Evolutionary conservation across 306 rosid species (phyloP).

Genomic region (Alnus glutinosa): DNA sequence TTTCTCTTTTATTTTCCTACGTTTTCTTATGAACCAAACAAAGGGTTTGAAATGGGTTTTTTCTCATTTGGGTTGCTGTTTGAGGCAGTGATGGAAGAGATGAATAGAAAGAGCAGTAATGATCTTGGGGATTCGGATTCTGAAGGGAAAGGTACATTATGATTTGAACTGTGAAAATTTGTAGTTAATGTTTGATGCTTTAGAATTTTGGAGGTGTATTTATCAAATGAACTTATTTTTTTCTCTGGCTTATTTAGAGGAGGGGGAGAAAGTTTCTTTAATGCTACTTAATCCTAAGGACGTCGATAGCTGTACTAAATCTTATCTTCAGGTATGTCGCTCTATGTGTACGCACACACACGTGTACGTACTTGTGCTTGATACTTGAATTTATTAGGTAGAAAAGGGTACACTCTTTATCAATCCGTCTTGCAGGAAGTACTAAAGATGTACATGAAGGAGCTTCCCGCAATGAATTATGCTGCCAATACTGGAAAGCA

Average conservation of each 20-base stretch:
- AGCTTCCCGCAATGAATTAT: slow-evolving; percentile 85
- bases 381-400: neutral
- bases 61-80: neutral
- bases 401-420: neutral
- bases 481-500: slow-evolving; percentile 91
- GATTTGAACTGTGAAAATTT: neutral
- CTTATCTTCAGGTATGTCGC: slow-evolving; percentile 63
- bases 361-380: neutral
- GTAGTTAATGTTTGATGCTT: neutral
- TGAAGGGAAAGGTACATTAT: too few relatives aligned
- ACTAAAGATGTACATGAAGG: slow-evolving; percentile 60
- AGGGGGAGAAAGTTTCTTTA: slow-evolving; percentile 32
- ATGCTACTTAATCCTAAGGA: slow-evolving; percentile 77
- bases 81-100: slow-evolving; percentile 35
- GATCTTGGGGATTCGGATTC: slow-evolving; percentile 11
- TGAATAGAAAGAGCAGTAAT: slow-evolving; percentile 23
- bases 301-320: slow-evolving; percentile 38
- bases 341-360: neutral
- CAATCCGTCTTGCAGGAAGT: slow-evolving; percentile 56
- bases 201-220: neutral
- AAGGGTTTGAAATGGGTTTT: slow-evolving; percentile 18
- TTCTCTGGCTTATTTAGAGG: slow-evolving; percentile 34
- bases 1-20: neutral
- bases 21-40: neutral
- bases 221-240: neutral